These are phyloP conservation scores for Arthrobotrys megalospora DNA, from an alignment of 2,329 filamentous ascomycete species.

Conservation along the genomic window DNA sequence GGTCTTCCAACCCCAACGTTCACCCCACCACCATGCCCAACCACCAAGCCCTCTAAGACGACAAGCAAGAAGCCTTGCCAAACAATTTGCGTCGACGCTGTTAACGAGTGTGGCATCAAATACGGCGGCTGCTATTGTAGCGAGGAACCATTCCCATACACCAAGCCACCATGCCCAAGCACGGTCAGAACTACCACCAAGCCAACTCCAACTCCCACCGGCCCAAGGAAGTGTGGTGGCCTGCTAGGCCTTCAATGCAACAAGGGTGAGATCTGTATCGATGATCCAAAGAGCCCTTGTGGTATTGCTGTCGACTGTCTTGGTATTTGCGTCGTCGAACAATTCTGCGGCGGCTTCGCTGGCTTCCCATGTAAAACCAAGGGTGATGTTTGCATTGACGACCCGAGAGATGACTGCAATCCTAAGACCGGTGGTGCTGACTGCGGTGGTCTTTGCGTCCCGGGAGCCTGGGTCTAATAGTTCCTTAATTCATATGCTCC, in stretches of 20 bases:
- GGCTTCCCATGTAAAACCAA: constrained; percentile 65
- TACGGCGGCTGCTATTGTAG: constrained; percentile 63
- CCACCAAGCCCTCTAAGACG: constrained; percentile 36
- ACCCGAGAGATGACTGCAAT: constrained; percentile 69
- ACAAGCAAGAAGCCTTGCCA: constrained; percentile 45
- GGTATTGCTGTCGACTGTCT: constrained; percentile 57
- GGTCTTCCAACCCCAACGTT: constrained; percentile 33
- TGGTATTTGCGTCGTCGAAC: constrained; percentile 46
- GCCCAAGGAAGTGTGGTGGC: constrained; percentile 48
- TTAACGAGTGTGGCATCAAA: constrained; percentile 62
- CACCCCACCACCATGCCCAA: constrained; percentile 34
- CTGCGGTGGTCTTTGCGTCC: constrained; percentile 69
- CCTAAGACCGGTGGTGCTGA: constrained; percentile 67
- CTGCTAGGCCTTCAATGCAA: constrained; percentile 39
- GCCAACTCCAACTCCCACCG: constrained; percentile 26
- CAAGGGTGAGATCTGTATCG: constrained; percentile 53
- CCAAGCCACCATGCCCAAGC: constrained; percentile 57
- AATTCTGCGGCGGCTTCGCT: constrained; percentile 68
- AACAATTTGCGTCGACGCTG: constrained; percentile 61
- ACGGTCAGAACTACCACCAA: constrained; percentile 18
- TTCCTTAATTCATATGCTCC: neutral
- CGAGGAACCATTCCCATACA: constrained; percentile 26
- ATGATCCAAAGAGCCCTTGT: constrained; percentile 56
- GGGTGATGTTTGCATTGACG: constrained; percentile 68
- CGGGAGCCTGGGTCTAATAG: constrained; percentile 27